Conservation (phyloP, 768 basidiomycete species). For the Lepiota venenata region DNA sequence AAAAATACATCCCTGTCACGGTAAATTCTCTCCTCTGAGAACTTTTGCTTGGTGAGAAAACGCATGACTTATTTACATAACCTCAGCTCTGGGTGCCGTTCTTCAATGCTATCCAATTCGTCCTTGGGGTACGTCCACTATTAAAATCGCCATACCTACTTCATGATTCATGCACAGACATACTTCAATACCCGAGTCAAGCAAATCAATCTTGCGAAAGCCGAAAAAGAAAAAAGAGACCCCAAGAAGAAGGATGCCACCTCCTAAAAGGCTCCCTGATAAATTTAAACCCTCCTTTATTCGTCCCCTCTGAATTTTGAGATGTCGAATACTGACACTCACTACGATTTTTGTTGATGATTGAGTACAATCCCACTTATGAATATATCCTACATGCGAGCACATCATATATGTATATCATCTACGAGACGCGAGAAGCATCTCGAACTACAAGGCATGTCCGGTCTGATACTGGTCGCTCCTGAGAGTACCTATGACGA, state of each 20-base stretch:
- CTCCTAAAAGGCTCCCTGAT: background rate
- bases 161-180: conserved; percentile 38
- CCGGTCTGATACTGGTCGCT: conserved; percentile 23
- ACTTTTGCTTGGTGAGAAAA: background rate
- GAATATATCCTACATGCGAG: background rate
- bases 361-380: too few relatives aligned
- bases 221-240: conserved; percentile 33
- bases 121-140: conserved; percentile 58
- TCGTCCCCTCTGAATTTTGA: too few relatives aligned
- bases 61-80: conserved; percentile 4
- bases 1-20: conserved; percentile 75
- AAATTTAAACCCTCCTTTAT: too few relatives aligned
- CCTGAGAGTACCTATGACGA: conserved; percentile 34
- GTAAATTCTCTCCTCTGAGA: conserved; percentile 31
- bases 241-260: conserved; percentile 24
- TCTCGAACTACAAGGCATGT: conserved; percentile 30
- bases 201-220: conserved; percentile 54
- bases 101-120: conserved; percentile 77
- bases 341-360: too few relatives aligned
- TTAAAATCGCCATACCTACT: background rate
- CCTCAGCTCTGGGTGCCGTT: conserved; percentile 81
- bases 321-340: too few relatives aligned
- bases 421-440: conserved; percentile 14
- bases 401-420: conserved; percentile 1
- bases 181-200: conserved; percentile 75